Conservation (phyloP, 129 eudicot genomes). For the Logfia minima region DNA sequence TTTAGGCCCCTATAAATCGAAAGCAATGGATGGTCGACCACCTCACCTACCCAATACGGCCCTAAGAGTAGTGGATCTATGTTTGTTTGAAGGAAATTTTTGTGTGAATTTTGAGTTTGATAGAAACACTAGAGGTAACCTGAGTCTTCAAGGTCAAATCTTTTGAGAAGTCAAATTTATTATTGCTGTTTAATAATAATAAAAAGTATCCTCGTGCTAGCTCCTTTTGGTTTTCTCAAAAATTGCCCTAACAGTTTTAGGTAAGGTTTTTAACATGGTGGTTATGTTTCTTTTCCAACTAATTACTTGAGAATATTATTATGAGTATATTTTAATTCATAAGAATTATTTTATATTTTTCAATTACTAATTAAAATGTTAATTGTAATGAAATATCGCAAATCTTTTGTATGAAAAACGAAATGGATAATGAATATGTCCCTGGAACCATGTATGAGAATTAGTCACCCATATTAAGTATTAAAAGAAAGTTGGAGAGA, state of each 20-base stretch:
- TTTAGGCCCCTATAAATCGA: too few species aligned
- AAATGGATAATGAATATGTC: neutral
- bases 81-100: neutral
- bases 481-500: neutral
- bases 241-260: neutral
- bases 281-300: neutral
- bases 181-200: neutral
- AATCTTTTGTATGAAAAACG: too few species aligned
- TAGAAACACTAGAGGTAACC: neutral
- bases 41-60: too few species aligned
- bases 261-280: neutral
- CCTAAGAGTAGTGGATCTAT: constrained; percentile 1
- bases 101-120: constrained; percentile 1
- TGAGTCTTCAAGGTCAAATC: constrained; percentile 14
- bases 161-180: neutral
- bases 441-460: neutral
- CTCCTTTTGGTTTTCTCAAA: constrained; percentile 11
- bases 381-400: neutral
- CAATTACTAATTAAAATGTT: neutral
- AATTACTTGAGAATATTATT: neutral
- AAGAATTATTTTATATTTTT: too few species aligned
- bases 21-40: too few species aligned
- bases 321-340: neutral
- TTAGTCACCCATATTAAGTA: neutral
- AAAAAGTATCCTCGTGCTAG: neutral